A percentile compares a stretch with the other conserved stretches of the same genome.
phyloP scores from a whole-genome alignment of 2,329 filamentous ascomycete species.

The Cytospora chrysosperma region DNA sequence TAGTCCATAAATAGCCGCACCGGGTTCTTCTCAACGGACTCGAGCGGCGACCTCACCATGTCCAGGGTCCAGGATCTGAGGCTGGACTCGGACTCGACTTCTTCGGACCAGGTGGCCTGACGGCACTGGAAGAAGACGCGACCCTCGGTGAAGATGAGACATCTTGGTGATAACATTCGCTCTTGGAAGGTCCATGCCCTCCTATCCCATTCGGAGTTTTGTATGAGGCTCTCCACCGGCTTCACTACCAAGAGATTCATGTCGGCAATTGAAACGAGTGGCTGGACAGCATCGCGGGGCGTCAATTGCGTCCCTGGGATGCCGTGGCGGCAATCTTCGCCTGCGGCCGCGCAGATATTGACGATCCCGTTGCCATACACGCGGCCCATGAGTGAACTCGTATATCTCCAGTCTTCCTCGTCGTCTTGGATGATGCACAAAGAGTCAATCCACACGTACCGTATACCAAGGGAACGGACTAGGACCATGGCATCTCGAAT shows the following conservation, averaged over 20 bases:
- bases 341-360: slow-evolving; percentile 5
- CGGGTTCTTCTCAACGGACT: neutral
- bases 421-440: neutral
- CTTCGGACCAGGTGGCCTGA: slow-evolving; percentile 6
- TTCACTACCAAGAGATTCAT: neutral
- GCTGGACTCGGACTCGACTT: slow-evolving; percentile 4
- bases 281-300: neutral
- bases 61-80: neutral
- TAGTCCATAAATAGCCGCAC: neutral
- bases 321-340: neutral
- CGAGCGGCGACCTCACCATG: neutral
- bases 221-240: neutral
- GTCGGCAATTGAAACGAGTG: neutral
- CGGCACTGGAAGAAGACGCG: slow-evolving; percentile 8
- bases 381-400: neutral
- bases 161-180: neutral
- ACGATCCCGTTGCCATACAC: neutral
- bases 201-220: neutral
- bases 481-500: neutral
- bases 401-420: neutral
- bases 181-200: slow-evolving; percentile 2
- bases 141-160: neutral
- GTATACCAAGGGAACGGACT: neutral
- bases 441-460: neutral
- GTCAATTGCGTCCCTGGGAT: neutral